Evolutionary conservation across 2,329 filamentous ascomycete species (phyloP), one percentile per base, ranked within the genome.

Genomic region (Aspergillus unguis): DNA sequence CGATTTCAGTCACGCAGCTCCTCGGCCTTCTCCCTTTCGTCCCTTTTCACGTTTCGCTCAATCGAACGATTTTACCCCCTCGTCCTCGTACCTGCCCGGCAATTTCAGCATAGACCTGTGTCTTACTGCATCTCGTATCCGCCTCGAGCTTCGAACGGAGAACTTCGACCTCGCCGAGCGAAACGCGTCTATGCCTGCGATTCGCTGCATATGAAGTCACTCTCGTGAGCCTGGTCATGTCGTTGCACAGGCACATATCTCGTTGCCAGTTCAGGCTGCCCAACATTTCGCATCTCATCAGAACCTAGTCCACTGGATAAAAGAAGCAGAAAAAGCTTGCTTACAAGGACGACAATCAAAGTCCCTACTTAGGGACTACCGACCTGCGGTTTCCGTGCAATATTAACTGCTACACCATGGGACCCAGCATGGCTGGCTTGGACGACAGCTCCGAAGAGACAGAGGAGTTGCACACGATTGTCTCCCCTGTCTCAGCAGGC

Each of bases 221-320:
- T 32, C 50, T 47, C 29, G 45, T 44, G 48, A 49, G 48, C 56
- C 58, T 58, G 62, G 61, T 60, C 61, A 68, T 68, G 65, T 65
- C 62, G 59, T 65, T 62, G 62, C 60, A 56, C 60, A 58, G 54
- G 58, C 56, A 62, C 62, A 43, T 48, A 54, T 55, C 62, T 49
- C 56, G 55, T 60, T 65, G 60, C 61, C 59, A 49, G 53, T 54
- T 53, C 58, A 60, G 64, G 65, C 58, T 59, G 55, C 57, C 53
- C 42, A 59, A 58, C 47, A 45, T 42, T 60, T 49, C 50, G 48
- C 56, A 52, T 54, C 53, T 47, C 43, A 44, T 58, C 41, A 54
- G 56, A 49, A 37, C 53, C 37, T 35, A 54, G 28, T 28, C 36
- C 42, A 11, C 23, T 37, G 43, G 48, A 43, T 46, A 44, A 54